Percentiles rank a stretch among this genome's conserved stretches.
Conservation (phyloP, 345 rosid genomes). For the Syzygium oleosum region DNA sequence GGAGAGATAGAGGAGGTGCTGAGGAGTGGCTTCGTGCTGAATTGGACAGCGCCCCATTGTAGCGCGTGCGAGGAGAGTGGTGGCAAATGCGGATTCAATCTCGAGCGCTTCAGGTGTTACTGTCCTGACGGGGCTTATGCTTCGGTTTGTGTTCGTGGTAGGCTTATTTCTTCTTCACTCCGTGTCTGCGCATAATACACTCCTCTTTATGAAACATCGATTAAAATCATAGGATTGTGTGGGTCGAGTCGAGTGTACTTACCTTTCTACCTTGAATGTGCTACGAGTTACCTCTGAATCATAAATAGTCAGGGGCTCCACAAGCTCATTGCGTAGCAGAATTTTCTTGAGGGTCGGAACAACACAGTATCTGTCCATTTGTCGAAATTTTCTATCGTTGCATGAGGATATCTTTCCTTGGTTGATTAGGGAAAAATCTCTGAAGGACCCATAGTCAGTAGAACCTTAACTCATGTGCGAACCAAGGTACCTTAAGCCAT, state of each 20-base stretch:
- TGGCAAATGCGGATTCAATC: slow-evolving; percentile 40
- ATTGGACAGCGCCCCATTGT: slow-evolving; percentile 33
- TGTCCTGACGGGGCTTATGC: slow-evolving; percentile 43
- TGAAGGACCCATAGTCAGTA: not conserved
- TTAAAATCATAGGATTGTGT: not conserved
- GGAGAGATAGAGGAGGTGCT: not conserved
- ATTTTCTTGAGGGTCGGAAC: not conserved
- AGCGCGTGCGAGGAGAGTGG: slow-evolving; percentile 22
- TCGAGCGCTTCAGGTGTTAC: slow-evolving; percentile 7
- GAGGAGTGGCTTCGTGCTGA: slow-evolving; percentile 25
- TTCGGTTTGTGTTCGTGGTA: not conserved
- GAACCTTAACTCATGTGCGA: not conserved
- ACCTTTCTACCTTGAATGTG: not conserved
- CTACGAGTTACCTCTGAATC: not conserved
- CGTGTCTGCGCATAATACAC: not conserved
- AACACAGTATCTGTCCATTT: not conserved
- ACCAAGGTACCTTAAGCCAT: not conserved
- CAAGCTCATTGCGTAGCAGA: not conserved
- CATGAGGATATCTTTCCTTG: not conserved
- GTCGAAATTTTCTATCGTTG: not conserved
- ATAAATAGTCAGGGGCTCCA: not conserved
- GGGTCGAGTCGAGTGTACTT: not conserved
- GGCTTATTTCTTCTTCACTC: not conserved
- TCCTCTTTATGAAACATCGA: not conserved
- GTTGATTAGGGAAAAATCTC: not conserved